These are phyloP conservation scores for Ceratocystis alfenasii DNA, from an alignment of 2,329 filamentous ascomycete species.

Conservation along the genomic window DNA sequence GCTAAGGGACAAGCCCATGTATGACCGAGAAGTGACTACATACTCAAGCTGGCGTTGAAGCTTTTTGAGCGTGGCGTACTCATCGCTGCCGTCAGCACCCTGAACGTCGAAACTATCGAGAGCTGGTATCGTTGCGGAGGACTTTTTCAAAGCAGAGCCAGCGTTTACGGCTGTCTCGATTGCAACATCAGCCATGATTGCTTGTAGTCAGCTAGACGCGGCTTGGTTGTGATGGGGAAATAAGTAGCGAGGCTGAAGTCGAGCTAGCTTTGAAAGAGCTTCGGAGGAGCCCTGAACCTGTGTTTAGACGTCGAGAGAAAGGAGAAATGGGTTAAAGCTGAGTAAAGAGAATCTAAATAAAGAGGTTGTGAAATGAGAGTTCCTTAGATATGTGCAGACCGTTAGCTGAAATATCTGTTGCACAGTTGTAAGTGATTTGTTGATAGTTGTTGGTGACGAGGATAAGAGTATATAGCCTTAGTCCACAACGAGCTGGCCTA, in stretches of 20 bases:
- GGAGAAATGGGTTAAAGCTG: neutral
- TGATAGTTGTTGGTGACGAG: neutral
- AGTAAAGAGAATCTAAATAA: neutral
- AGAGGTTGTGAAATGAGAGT: neutral
- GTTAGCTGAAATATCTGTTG: neutral
- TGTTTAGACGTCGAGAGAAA: neutral
- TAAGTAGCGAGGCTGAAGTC: slow-evolving; percentile 13
- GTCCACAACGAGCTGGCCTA: neutral
- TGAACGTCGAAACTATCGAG: slow-evolving; percentile 83
- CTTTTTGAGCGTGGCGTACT: slow-evolving; percentile 93
- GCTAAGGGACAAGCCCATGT: neutral
- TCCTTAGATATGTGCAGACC: neutral
- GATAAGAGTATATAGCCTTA: neutral
- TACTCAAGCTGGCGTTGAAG: slow-evolving; percentile 92
- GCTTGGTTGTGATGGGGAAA: neutral
- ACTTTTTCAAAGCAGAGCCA: slow-evolving; percentile 67
- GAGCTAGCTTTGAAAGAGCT: neutral
- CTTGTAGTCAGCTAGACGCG: neutral
- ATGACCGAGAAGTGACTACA: slow-evolving; percentile 27
- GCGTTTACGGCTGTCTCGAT: slow-evolving; percentile 70
- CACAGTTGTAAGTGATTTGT: neutral
- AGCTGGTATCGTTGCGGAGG: slow-evolving; percentile 70
- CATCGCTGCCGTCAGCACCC: slow-evolving; percentile 69
- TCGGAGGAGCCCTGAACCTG: neutral
- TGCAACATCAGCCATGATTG: slow-evolving; percentile 70